Conservation (phyloP, 768 basidiomycete genomes). For the Leccinum barrowsii region DNA sequence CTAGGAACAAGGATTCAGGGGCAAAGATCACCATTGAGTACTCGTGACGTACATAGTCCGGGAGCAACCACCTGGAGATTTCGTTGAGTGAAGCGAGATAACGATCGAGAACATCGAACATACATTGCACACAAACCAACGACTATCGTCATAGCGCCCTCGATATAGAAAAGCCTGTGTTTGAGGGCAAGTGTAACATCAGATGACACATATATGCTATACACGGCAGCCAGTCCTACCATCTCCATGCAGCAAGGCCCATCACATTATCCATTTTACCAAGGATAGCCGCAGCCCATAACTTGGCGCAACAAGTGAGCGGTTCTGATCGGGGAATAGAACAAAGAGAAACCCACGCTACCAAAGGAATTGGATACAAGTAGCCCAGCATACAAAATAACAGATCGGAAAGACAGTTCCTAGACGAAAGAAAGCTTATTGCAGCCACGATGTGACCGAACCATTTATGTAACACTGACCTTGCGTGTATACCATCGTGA, state of each 20-base stretch:
- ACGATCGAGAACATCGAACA: neutral
- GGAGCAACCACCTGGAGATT: constrained; percentile 49
- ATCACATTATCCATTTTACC: neutral
- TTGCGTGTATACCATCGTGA: constrained; percentile 4
- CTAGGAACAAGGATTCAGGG: constrained; percentile 27
- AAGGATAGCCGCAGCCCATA: neutral
- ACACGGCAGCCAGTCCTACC: neutral
- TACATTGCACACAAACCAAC: neutral
- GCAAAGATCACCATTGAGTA: neutral
- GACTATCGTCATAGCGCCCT: neutral
- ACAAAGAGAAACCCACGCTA: neutral
- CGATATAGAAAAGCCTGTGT: neutral
- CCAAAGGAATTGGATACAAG: neutral
- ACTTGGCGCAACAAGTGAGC: neutral
- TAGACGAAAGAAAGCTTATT: neutral
- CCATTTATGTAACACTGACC: neutral
- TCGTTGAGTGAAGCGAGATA: neutral
- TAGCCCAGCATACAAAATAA: neutral
- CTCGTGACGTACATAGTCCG: constrained; percentile 49
- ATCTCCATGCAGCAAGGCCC: neutral
- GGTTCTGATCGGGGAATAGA: neutral
- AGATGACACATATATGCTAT: neutral
- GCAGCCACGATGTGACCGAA: neutral
- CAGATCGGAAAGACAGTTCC: neutral
- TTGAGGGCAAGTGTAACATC: neutral